A percentile compares a stretch with the other conserved stretches of the same genome.
phyloP scores from a whole-genome alignment of 257 asterid genomes.

The Solanum chilense region DNA sequence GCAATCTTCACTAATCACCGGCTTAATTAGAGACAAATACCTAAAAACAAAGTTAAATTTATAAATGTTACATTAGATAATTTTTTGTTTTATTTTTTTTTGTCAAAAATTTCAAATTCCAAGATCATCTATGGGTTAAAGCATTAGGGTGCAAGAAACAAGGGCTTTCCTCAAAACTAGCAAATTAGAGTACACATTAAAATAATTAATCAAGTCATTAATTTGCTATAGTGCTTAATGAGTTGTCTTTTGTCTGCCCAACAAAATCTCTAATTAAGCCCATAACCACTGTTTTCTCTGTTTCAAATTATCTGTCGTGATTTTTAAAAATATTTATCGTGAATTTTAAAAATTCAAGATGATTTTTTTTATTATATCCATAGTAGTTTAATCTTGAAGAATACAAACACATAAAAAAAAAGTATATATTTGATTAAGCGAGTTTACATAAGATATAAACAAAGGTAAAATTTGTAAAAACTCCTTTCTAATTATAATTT shows the following conservation, averaged over 20 bases:
- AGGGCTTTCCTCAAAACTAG: constrained; percentile 33
- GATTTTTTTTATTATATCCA: not conserved
- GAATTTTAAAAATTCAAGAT: no score
- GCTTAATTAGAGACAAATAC: not conserved
- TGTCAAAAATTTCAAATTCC: not conserved
- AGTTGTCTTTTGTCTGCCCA: constrained; percentile 42
- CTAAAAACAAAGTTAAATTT: not conserved
- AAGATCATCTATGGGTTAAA: constrained; percentile 14
- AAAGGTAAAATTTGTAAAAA: not conserved
- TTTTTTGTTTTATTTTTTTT: not conserved
- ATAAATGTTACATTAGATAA: not conserved
- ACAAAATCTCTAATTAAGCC: not conserved
- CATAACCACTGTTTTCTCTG: not conserved
- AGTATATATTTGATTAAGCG: not conserved
- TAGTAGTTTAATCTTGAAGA: not conserved
- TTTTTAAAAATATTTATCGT: not conserved
- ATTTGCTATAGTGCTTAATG: constrained; percentile 35
- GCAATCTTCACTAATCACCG: not conserved
- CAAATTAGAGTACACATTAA: not conserved
- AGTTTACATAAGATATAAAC: not conserved
- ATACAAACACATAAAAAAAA: not conserved
- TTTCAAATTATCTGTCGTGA: not conserved
- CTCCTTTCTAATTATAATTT: not conserved
- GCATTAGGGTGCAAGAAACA: constrained; percentile 12
- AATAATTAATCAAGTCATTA: constrained; percentile 10